Evolutionary conservation across 75 land plant species (phyloP).

Genomic region (Cunninghamia lanceolata): DNA sequence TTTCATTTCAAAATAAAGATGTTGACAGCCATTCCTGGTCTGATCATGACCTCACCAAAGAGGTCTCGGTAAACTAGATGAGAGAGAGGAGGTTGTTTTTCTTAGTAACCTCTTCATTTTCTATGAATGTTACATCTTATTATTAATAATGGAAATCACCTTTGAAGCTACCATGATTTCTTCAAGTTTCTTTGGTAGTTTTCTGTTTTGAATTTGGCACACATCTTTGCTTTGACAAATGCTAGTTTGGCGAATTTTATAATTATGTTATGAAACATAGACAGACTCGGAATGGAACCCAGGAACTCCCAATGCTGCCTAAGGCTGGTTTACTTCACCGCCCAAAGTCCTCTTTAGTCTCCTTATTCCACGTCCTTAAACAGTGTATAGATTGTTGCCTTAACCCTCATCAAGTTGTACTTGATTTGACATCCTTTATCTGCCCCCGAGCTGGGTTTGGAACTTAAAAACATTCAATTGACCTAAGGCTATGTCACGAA

Average conservation of each 20-base stretch:
- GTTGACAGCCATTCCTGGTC: neutral
- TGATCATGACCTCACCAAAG: neutral
- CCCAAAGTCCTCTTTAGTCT: neutral
- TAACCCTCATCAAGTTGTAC: neutral
- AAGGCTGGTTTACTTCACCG: neutral
- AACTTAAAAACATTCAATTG: neutral
- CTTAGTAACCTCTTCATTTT: conserved; percentile 7
- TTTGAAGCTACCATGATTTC: neutral
- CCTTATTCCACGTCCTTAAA: neutral
- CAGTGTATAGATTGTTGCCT: neutral
- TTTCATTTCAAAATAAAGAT: conserved; percentile 5
- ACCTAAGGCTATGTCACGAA: neutral
- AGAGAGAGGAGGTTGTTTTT: conserved; percentile 4
- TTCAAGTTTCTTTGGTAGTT: neutral
- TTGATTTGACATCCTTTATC: too few relatives aligned
- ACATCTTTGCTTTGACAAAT: neutral
- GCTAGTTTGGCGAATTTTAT: neutral
- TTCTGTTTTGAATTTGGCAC: neutral
- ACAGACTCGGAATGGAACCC: neutral
- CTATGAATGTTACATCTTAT: neutral
- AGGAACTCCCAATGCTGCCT: neutral
- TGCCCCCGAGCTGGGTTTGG: neutral
- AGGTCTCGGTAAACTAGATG: conserved; percentile 1
- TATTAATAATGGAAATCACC: neutral
- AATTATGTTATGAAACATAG: neutral